phyloP scores from a whole-genome alignment of 345 rosid species.

The Melastoma malabathricum region DNA sequence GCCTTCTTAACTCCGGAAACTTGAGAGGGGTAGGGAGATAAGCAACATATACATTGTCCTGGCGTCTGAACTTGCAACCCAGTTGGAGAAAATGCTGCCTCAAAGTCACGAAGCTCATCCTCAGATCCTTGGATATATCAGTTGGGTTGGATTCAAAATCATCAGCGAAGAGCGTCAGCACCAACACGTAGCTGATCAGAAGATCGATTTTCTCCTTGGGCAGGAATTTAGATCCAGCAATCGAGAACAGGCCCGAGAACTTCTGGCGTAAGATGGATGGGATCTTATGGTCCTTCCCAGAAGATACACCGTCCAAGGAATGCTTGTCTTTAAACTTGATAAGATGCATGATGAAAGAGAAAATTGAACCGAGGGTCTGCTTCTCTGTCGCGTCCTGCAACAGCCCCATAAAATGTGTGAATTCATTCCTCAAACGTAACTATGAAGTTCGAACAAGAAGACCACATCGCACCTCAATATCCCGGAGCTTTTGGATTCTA shows the following conservation, averaged over 20 bases:
- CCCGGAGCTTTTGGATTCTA: conserved; percentile 41
- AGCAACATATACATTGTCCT: conserved; percentile 15
- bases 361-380: conserved; percentile 27
- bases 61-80: conserved; percentile 53
- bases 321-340: conserved; percentile 63
- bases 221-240: conserved; percentile 24
- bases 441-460: conserved; percentile 2
- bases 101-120: conserved; percentile 25
- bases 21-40: conserved; percentile 56
- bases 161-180: conserved; percentile 67
- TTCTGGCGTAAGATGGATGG: conserved; percentile 44
- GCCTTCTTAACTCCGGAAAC: conserved; percentile 34
- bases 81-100: conserved; percentile 45
- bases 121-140: conserved; percentile 70
- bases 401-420: background rate
- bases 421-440: background rate
- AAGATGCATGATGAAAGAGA: conserved; percentile 57
- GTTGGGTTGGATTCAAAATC: conserved; percentile 39
- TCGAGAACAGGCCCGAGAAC: conserved; percentile 34
- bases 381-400: conserved; percentile 44
- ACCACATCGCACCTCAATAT: conserved; percentile 28
- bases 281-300: conserved; percentile 45
- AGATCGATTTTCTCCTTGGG: conserved; percentile 41
- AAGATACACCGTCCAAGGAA: conserved; percentile 31
- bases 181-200: conserved; percentile 63